Percentiles rank a stretch among this genome's conserved stretches.
Evolutionary conservation across 2,329 filamentous ascomycete species (phyloP).

Genomic region (Calycina herbarum): DNA sequence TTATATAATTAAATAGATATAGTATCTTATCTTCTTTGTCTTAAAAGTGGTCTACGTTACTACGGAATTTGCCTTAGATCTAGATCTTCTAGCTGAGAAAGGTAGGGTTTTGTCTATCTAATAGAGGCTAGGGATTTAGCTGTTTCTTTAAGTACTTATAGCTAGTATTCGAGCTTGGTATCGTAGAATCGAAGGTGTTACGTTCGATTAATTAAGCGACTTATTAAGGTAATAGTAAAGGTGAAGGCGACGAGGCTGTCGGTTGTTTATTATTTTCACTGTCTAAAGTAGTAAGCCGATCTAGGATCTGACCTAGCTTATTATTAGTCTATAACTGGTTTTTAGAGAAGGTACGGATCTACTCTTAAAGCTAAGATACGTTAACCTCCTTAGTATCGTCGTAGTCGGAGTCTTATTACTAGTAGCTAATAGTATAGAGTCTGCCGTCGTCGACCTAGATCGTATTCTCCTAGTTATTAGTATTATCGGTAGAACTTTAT

Average conservation of each 20-base stretch:
- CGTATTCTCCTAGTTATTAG: too few relatives aligned
- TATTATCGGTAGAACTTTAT: too few relatives aligned
- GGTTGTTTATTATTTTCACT: neutral
- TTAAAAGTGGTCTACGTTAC: too few relatives aligned
- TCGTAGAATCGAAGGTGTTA: neutral
- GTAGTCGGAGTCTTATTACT: neutral
- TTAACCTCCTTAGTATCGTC: neutral
- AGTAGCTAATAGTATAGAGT: too few relatives aligned
- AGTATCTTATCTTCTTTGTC: too few relatives aligned
- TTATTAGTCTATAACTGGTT: neutral
- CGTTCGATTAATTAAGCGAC: neutral
- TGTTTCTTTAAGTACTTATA: neutral
- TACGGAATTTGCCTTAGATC: too few relatives aligned
- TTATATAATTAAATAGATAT: neutral
- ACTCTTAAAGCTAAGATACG: neutral
- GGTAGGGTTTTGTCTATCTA: too few relatives aligned
- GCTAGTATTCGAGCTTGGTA: neutral
- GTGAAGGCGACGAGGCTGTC: neutral
- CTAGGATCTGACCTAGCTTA: neutral
- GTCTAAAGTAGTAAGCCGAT: neutral
- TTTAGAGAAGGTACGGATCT: neutral
- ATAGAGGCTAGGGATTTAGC: neutral
- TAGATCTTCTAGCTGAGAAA: too few relatives aligned
- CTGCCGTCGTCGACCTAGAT: too few relatives aligned
- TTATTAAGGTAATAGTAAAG: neutral